Evolutionary conservation across 2,329 filamentous ascomycete genomes (phyloP), one percentile per base, ranked within the genome.

Genomic region (Fusarium transvaalense): DNA sequence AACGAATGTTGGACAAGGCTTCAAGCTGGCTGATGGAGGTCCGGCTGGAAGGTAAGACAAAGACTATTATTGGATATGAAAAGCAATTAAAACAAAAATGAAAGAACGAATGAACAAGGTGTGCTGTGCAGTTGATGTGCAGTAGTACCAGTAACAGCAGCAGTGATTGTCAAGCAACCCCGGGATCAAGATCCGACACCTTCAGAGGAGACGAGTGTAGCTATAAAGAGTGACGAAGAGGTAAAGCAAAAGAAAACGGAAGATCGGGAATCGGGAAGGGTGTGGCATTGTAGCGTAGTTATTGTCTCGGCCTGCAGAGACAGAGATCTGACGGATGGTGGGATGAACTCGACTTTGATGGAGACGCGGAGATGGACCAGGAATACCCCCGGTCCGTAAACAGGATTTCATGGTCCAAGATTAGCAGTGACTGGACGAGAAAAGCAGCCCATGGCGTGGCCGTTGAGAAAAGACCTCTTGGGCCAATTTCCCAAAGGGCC

Each of bases 401-500:
- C 53, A 42, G 41, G 39, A 38, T 12, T 19, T 32, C 23, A 51
- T 41, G 39, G 38, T 39, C 56, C 64, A 60, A 45, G 31, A 43
- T 61, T 68, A 64, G 71, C 71, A 53, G 62, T 64, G 66, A 74
- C 61, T 69, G 67, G 66, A 68, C 47, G 55, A 67, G n/a, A 65
- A 51, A 50, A 25, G 35, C 39, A 66, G 55, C 51, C 64, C 60
- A 73, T 73, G 71, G 72, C 60, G 68, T 42, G 62, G 70, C 60
- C 56, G 56, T 60, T 60, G 60, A 65, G 63, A 70, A 55, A 43
- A 63, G 61, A 57, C 59, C 62, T 57, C 60, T 54, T 34, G 48
- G 65, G 68, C 56, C 62, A 73, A 74, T 74, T 66, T 74, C 72
- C 72, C 65, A 56, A 41, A 62, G 38, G 46, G 47, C 70, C 72